Percentiles rank a stretch among this genome's conserved stretches.
Conservation (phyloP, 2,329 filamentous ascomycete genomes). For the Gaeumannomyces sp. region DNA sequence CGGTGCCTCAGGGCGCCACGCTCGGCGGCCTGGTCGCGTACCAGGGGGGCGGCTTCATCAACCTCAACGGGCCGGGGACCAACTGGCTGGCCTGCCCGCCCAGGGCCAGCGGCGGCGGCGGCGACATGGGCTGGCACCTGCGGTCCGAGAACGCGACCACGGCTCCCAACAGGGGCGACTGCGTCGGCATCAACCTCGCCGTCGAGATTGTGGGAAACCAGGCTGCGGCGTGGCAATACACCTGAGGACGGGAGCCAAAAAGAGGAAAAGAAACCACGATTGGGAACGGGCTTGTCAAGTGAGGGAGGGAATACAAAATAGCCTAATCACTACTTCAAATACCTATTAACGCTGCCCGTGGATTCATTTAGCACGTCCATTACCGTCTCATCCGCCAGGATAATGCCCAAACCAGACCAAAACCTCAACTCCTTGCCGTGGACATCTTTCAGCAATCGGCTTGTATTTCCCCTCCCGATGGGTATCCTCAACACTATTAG, state of each 20-base stretch:
- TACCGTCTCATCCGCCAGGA: neutral
- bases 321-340: neutral
- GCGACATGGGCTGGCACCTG: constrained; percentile 19
- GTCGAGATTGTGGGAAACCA: constrained; percentile 13
- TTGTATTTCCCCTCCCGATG: neutral
- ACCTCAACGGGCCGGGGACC: constrained; percentile 25
- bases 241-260: neutral
- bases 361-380: neutral
- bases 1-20: constrained; percentile 22
- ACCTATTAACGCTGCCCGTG: neutral
- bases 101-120: constrained; percentile 16
- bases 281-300: too few species aligned
- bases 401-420: neutral
- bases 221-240: constrained; percentile 7
- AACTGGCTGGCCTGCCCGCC: constrained; percentile 25
- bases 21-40: constrained; percentile 24
- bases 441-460: neutral
- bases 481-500: neutral
- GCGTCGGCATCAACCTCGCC: constrained; percentile 24
- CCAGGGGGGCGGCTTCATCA: constrained; percentile 26
- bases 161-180: constrained; percentile 16
- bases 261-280: too few species aligned
- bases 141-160: constrained; percentile 22
- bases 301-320: neutral
- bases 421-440: neutral